Base-by-base conservation (phyloP, 1,284 basidiomycete species). In the Austropuccinia psidii region DNA sequence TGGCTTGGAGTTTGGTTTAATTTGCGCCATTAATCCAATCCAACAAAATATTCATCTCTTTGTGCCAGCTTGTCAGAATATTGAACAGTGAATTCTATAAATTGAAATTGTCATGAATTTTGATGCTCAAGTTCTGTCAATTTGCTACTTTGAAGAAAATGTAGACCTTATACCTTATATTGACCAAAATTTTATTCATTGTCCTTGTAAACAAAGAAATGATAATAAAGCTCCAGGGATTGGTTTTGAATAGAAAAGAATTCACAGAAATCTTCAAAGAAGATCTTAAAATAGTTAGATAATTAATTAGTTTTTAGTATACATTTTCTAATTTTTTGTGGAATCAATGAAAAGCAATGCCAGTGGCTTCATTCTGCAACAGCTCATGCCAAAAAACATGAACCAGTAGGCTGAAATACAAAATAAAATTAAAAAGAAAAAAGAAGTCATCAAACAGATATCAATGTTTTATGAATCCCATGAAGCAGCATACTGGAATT, bases 241-340 rank as follows among this genome's bases (percentile, higher is more conserved):
- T 27, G 45, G 47, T 33, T 50, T 37, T 24, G 62, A 52, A 11
- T 50, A 37, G 21, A 65, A 65, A 52, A 49, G 47, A 39, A 33
- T 65, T 33, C 49, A 49, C 15, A 65, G 62, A 37, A 65, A 65
- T 49, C 33, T 65, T 47, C 62, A 65, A 52, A 50, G 62, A 52
- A 29, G 62, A 17, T 65, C 62, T 52, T 49, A 65, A 31, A 65
- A n/a, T n/a, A n/a, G n/a, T n/a, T n/a, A n/a, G n/a, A n/a, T n/a
- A n/a, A n/a, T n/a, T n/a, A n/a, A n/a, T n/a, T n/a, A n/a, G n/a
- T n/a, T n/a, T n/a, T n/a, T n/a, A n/a, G n/a, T n/a, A n/a, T n/a
- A n/a, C n/a, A n/a, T n/a, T n/a, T n/a, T n/a, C n/a, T n/a, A n/a
- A n/a, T n/a, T n/a, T n/a, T n/a, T n/a, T n/a, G n/a, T n/a, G n/a